Evolutionary conservation across 2,329 filamentous ascomycete genomes (phyloP), one percentile per base, ranked within the genome.

Genomic region (Dactylellina haptotyla): DNA sequence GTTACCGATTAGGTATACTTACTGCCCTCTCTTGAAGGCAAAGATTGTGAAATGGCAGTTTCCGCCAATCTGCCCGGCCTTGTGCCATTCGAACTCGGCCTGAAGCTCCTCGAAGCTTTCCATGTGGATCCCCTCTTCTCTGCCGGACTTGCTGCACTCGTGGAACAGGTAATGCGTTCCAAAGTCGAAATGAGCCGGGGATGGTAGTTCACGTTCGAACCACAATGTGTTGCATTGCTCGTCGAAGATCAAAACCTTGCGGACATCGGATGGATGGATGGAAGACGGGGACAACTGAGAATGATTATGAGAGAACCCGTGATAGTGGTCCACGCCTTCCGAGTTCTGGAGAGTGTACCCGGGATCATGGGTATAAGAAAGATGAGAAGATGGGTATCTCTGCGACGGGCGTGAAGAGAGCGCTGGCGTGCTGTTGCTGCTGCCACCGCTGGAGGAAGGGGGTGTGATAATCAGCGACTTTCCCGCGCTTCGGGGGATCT

Each of bases 31-130:
- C n/a, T 39, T 20, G 9, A 20, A 14, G 30, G 50, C 50, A 16
- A 58, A 34, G 23, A 71, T 45, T 20, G 53, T 56, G 10, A 72
- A 72, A 30, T 28, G 67, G 59, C 67, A 72, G 37, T 25, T 56
- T 8, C 54, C 56, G 30, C 41, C 64, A 20, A 46, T 16, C 16
- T 48, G 26, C 4, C 51, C 57, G 14, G 34, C 25, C 32, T 53
- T 30, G 26, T 72, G 67, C 53, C 54, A 61, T 14, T 41, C 25
- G 32, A 53, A 72, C 20, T 65, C 43, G 1, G 18, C 48, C 23
- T 45, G 26, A 20, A 72, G 59, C 32, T 65, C 54, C 9, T 51
- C 45, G 16, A 59, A 54, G 53, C 45, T 61, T 2, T n/a, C 20
- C 8, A 72, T 65, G 4, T 48, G 45, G 2, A 63, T 37, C 8